Evolutionary conservation across 345 rosid species (phyloP).

Genomic region (Pistacia atlantica): DNA sequence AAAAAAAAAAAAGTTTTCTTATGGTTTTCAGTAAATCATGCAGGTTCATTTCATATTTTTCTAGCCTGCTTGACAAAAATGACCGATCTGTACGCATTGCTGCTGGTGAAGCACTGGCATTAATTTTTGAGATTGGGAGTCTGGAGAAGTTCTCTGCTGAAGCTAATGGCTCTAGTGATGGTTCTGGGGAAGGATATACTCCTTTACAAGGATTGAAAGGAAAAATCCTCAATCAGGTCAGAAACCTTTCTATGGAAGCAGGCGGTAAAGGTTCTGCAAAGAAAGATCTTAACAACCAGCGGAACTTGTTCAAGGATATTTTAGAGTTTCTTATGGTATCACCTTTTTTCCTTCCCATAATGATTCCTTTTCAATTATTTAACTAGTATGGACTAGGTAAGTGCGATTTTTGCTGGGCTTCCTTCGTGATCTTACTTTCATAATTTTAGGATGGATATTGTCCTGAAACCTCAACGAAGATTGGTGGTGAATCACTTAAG

Average conservation of each 20-base stretch:
- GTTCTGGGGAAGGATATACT: conserved; percentile 43
- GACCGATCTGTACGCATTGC: conserved; percentile 90
- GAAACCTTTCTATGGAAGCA: conserved; percentile 81
- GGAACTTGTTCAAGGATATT: conserved; percentile 81
- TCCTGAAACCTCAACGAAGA: conserved; percentile 69
- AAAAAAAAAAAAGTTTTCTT: background rate
- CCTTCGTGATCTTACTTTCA: conserved; percentile 11
- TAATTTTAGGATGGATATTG: conserved; percentile 53
- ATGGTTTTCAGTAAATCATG: conserved; percentile 22
- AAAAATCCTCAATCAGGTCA: conserved; percentile 69
- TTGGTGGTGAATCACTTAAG: conserved; percentile 68
- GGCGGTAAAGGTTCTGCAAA: conserved; percentile 93
- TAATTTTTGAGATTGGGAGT: conserved; percentile 73
- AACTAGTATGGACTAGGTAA: background rate
- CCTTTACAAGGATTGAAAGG: conserved; percentile 70
- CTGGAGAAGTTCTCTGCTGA: conserved; percentile 67
- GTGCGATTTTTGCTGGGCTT: conserved; percentile 5
- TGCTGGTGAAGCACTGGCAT: conserved; percentile 90
- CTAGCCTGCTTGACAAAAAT: conserved; percentile 75
- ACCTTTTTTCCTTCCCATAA: background rate
- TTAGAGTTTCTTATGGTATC: conserved; percentile 80
- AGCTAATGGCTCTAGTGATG: conserved; percentile 39
- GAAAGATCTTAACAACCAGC: conserved; percentile 86
- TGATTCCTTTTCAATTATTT: background rate
- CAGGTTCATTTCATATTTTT: conserved; percentile 77